phyloP scores from a whole-genome alignment of 1,284 basidiomycete genomes.

The Puccinia novopanici region DNA sequence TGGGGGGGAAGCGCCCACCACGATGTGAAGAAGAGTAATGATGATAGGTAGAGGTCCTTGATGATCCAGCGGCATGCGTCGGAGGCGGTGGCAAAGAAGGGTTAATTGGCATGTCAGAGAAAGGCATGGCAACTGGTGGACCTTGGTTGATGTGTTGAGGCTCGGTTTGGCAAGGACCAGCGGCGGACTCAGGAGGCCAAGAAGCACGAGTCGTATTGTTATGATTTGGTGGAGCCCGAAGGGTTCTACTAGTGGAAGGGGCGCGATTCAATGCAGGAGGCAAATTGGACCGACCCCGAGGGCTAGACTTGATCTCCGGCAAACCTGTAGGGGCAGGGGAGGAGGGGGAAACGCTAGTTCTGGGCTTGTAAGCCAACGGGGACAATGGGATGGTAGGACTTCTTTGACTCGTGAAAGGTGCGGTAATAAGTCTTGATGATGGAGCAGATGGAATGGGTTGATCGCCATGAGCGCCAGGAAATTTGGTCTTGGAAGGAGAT shows the following conservation, averaged over 20 bases:
- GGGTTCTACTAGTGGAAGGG: not conserved
- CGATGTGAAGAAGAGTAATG: not conserved
- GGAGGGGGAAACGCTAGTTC: not conserved
- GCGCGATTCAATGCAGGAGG: not conserved
- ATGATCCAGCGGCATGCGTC: not conserved
- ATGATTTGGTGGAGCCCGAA: not conserved
- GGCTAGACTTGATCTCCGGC: not conserved
- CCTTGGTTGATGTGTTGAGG: not conserved
- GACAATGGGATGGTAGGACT: conserved; percentile 5
- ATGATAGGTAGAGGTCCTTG: not conserved
- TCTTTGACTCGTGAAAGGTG: not conserved
- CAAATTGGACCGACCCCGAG: not conserved
- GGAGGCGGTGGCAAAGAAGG: conserved; percentile 3
- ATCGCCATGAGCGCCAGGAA: not conserved
- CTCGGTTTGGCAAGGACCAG: not conserved
- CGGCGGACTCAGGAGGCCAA: conserved; percentile 22
- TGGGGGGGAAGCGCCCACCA: conserved; percentile 10
- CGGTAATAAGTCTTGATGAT: conserved; percentile 3
- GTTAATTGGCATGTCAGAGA: conserved; percentile 4
- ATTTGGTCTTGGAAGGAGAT: not conserved
- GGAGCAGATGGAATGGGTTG: conserved; percentile 4
- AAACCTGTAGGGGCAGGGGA: not conserved
- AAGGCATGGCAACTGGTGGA: not conserved
- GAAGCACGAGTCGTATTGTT: conserved; percentile 13
- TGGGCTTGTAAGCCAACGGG: conserved; percentile 4